Conservation (phyloP, 2,329 filamentous ascomycete genomes). For the Tolypocladium tundrense region DNA sequence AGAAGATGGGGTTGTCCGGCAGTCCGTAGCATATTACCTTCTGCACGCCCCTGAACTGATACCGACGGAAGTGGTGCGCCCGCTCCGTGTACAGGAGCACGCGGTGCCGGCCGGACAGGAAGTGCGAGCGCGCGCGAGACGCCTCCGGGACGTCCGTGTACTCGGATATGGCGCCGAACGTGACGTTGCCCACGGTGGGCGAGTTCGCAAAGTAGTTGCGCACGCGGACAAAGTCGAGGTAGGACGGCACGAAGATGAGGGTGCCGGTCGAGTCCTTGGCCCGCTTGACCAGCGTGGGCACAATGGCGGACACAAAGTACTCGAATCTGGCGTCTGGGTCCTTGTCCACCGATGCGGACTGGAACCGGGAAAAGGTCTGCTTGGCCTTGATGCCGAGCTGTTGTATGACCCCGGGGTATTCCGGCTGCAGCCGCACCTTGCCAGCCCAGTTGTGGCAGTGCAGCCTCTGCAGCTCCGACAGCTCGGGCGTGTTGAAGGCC, state of each 20-base stretch:
- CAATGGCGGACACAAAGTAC: constrained; percentile 74
- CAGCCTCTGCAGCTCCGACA: constrained; percentile 67
- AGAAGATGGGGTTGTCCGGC: constrained; percentile 80
- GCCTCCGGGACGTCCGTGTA: constrained; percentile 74
- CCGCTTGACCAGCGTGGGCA: constrained; percentile 64
- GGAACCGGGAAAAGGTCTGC: constrained; percentile 86
- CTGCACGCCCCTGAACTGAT: constrained; percentile 70
- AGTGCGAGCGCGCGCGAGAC: constrained; percentile 77
- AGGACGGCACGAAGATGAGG: constrained; percentile 82
- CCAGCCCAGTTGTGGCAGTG: constrained; percentile 75
- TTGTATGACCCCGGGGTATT: constrained; percentile 63
- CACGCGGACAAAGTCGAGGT: constrained; percentile 89
- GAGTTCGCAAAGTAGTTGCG: constrained; percentile 84
- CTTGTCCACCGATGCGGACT: constrained; percentile 54
- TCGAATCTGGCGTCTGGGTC: constrained; percentile 87
- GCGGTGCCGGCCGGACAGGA: constrained; percentile 70
- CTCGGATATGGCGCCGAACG: constrained; percentile 74
- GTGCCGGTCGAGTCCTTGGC: constrained; percentile 57
- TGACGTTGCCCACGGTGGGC: constrained; percentile 37
- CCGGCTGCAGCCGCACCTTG: constrained; percentile 61
- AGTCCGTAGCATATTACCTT: constrained; percentile 82
- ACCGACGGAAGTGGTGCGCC: constrained; percentile 94
- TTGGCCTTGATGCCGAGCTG: constrained; percentile 61
- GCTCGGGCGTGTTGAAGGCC: constrained; percentile 78
- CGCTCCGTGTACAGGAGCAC: constrained; percentile 87